Percentiles rank a stretch among this genome's conserved stretches.
These are phyloP conservation scores for Chlorella variabilis DNA, from an alignment of 163 green algal genomes.

Conservation along the genomic window DNA sequence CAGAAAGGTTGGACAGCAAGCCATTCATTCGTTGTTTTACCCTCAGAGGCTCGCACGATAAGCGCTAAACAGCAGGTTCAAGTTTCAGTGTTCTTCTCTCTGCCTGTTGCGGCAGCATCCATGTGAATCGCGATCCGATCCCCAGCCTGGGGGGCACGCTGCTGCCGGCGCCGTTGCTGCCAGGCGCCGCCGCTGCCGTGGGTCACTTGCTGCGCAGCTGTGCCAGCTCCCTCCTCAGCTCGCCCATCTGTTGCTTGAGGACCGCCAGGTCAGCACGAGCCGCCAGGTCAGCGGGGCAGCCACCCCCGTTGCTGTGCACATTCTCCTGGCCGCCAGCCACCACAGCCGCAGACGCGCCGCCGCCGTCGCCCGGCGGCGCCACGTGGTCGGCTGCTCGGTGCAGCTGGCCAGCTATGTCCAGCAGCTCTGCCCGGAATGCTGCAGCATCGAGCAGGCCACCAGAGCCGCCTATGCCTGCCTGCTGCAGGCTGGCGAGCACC, in stretches of 20 bases:
- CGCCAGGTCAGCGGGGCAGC: no score
- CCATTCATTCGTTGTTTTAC: no score
- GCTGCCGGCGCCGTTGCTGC: no score
- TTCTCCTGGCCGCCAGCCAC: not conserved
- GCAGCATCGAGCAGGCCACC: not conserved
- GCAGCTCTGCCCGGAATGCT: not conserved
- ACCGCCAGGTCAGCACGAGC: not conserved
- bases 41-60: no score
- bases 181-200: no score
- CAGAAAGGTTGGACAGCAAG: no score
- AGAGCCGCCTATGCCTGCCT: not conserved
- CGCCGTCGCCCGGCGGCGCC: not conserved
- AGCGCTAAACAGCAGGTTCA: no score
- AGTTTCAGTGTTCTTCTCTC: no score
- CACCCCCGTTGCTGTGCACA: not conserved
- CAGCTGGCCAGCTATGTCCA: not conserved
- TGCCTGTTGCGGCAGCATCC: no score
- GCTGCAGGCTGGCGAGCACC: not conserved
- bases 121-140: no score
- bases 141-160: no score
- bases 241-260: slow-evolving; percentile 9
- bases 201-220: not conserved
- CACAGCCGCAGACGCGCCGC: not conserved
- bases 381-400: not conserved
- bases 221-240: slow-evolving; percentile 1